These are phyloP conservation scores for Mortierella sp. DNA, from an alignment of 371 early-diverging fungal genomes.

Conservation along the genomic window DNA sequence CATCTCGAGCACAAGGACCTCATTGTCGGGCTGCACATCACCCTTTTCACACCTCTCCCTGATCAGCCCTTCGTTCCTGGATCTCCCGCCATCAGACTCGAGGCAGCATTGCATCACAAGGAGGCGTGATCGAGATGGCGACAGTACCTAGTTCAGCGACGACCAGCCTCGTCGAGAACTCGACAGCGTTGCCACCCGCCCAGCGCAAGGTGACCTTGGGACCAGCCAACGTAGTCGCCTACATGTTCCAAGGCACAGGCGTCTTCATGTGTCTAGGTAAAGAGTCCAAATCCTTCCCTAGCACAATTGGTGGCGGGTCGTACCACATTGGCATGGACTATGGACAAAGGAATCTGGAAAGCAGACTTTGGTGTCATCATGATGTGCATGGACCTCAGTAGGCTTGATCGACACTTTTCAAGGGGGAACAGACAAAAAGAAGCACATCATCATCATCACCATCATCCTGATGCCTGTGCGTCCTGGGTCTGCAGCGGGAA, in stretches of 20 bases:
- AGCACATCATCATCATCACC: no score
- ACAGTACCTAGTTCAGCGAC: constrained; percentile 33
- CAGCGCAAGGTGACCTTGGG: constrained; percentile 47
- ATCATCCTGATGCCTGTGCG: no score
- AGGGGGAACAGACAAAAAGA: no score
- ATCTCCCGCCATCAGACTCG: background rate
- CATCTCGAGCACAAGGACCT: constrained; percentile 9
- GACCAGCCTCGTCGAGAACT: constrained; percentile 25
- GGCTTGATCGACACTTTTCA: no score
- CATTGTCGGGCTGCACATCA: background rate
- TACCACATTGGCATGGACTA: no score
- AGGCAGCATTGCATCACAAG: background rate
- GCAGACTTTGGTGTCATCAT: no score
- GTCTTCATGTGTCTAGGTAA: constrained; percentile 54
- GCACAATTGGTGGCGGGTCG: no score
- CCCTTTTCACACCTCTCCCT: background rate
- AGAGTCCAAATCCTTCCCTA: no score
- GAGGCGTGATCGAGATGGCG: constrained; percentile 20
- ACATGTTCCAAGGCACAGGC: constrained; percentile 49
- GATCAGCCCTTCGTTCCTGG: background rate
- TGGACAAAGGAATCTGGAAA: no score
- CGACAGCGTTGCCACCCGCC: constrained; percentile 10
- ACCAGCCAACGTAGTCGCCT: constrained; percentile 44
- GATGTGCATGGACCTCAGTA: no score
- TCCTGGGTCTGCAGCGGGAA: no score